phyloP scores from a whole-genome alignment of 106 monocot species.

The Dendrobium catenatum region DNA sequence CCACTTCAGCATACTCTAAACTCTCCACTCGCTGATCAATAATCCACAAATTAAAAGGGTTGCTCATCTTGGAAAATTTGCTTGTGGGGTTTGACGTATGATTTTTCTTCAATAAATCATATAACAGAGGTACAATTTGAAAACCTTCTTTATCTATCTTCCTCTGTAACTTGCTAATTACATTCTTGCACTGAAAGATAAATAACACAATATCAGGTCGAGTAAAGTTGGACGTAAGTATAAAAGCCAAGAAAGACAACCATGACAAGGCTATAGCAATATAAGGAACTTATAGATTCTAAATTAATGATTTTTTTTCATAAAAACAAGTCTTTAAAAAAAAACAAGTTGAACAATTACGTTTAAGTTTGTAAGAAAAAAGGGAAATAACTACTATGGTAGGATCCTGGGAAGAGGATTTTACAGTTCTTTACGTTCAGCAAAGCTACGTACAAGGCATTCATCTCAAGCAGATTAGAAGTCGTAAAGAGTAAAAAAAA shows the following conservation, averaged over 20 bases:
- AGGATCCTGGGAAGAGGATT: not conserved
- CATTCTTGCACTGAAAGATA: slow-evolving; percentile 78
- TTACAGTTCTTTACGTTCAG: not conserved
- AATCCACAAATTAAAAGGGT: slow-evolving; percentile 51
- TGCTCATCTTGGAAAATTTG: slow-evolving; percentile 14
- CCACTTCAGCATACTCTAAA: slow-evolving; percentile 55
- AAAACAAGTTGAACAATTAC: not conserved
- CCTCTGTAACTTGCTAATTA: slow-evolving; percentile 76
- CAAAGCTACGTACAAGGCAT: not conserved
- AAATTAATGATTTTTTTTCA: not conserved
- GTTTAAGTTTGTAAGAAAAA: not conserved
- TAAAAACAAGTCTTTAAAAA: not conserved
- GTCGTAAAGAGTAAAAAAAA: no score
- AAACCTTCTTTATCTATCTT: slow-evolving; percentile 80
- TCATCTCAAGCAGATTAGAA: not conserved
- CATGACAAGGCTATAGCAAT: not conserved
- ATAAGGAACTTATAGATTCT: not conserved
- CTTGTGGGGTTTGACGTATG: slow-evolving; percentile 26
- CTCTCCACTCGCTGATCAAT: slow-evolving; percentile 78
- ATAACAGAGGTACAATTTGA: slow-evolving; percentile 58
- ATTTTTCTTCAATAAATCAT: slow-evolving; percentile 61
- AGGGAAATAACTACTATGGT: not conserved
- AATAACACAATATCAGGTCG: not conserved
- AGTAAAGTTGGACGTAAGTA: not conserved
- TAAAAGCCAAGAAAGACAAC: not conserved